phyloP scores from a whole-genome alignment of 2,329 filamentous ascomycete genomes.

The Neophaeococcomyces aloes region DNA sequence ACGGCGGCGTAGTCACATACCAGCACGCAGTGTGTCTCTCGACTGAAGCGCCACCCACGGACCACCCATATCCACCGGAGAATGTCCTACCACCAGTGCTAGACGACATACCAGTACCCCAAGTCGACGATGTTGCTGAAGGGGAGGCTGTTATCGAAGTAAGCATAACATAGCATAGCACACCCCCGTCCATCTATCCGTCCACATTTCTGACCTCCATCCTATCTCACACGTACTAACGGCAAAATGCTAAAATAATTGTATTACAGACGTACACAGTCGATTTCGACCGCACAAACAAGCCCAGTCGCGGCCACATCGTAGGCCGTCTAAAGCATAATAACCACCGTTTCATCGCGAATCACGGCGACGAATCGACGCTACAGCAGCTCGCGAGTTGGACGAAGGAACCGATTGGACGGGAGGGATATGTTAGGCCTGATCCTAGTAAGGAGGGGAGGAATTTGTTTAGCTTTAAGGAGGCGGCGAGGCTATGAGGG shows the following conservation, averaged over 20 bases:
- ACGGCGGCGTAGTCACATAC: conserved; percentile 56
- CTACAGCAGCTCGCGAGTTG: conserved; percentile 36
- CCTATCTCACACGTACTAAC: no score
- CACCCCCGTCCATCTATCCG: no score
- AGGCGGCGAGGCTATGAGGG: neutral
- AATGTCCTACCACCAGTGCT: conserved; percentile 38
- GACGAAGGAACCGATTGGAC: conserved; percentile 40
- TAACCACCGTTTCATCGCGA: conserved; percentile 46
- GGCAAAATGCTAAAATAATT: neutral
- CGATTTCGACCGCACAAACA: conserved; percentile 44
- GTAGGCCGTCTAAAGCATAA: conserved; percentile 41
- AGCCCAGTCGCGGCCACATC: conserved; percentile 39
- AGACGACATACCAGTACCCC: conserved; percentile 31
- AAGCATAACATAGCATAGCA: no score
- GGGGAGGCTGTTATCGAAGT: conserved; percentile 47
- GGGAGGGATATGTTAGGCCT: conserved; percentile 35
- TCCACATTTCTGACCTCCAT: neutral
- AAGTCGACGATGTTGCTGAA: conserved; percentile 34
- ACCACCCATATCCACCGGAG: conserved; percentile 36
- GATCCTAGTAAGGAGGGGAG: conserved; percentile 27
- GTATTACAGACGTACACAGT: conserved; percentile 49
- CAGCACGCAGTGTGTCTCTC: conserved; percentile 54
- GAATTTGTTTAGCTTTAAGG: conserved; percentile 4
- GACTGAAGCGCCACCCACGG: conserved; percentile 30
- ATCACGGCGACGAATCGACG: conserved; percentile 43